Percentiles rank a stretch among this genome's conserved stretches.
These are phyloP conservation scores for Microbotryum lychnidis-dioicae DNA, from an alignment of 1,284 basidiomycete genomes.

Conservation along the genomic window DNA sequence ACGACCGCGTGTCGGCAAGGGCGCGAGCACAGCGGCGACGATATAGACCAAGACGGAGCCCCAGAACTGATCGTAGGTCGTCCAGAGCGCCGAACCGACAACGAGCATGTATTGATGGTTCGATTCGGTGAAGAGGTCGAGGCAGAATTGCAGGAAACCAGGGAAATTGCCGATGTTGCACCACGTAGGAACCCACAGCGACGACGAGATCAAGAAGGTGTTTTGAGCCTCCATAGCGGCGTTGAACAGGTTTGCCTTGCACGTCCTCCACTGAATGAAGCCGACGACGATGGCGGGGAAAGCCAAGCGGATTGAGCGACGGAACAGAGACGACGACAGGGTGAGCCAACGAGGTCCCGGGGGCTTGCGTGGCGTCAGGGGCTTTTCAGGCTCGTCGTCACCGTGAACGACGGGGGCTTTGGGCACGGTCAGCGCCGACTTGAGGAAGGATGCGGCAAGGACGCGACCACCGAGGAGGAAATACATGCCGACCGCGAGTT, in stretches of 20 bases:
- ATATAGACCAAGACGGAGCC: slow-evolving; percentile 43
- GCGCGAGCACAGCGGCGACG: slow-evolving; percentile 40
- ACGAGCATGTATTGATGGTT: slow-evolving; percentile 42
- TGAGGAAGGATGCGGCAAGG: slow-evolving; percentile 41
- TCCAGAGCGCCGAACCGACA: slow-evolving; percentile 42
- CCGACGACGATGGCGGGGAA: slow-evolving; percentile 41
- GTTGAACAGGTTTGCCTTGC: slow-evolving; percentile 36
- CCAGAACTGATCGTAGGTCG: slow-evolving; percentile 44
- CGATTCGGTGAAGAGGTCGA: slow-evolving; percentile 41
- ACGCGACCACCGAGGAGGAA: slow-evolving; percentile 43
- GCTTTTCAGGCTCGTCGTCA: slow-evolving; percentile 37
- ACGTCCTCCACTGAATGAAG: slow-evolving; percentile 41
- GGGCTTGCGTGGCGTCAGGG: slow-evolving; percentile 30
- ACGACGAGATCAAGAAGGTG: slow-evolving; percentile 35
- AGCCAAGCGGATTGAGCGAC: slow-evolving; percentile 41
- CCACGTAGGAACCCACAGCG: slow-evolving; percentile 41
- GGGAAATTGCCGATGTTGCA: slow-evolving; percentile 39
- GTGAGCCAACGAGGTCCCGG: slow-evolving; percentile 38
- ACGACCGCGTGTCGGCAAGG: slow-evolving; percentile 37
- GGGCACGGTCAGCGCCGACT: slow-evolving; percentile 37
- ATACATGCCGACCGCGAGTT: slow-evolving; percentile 39
- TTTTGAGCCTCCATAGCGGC: slow-evolving; percentile 35
- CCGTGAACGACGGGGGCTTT: slow-evolving; percentile 39
- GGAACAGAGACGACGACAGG: slow-evolving; percentile 40
- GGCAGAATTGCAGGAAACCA: slow-evolving; percentile 39